These are phyloP conservation scores for Yamadazyma nakazawae DNA, from an alignment of 805 yeast genomes.

Conservation along the genomic window DNA sequence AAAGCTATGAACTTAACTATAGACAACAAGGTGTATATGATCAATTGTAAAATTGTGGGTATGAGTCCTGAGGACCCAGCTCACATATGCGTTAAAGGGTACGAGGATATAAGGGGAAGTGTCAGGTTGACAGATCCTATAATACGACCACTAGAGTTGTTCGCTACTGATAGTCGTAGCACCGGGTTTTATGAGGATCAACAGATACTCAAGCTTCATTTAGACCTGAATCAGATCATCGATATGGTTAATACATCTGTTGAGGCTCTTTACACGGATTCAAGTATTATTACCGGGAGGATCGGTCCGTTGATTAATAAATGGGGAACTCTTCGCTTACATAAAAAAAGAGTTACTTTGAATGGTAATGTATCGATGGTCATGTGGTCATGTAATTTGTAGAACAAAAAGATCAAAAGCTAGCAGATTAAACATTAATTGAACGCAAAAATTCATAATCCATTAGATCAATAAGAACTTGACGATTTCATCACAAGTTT, in stretches of 20 bases:
- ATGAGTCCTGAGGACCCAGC: constrained; percentile 24
- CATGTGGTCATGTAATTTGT: constrained; percentile 8
- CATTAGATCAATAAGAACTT: neutral
- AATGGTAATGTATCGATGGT: constrained; percentile 4
- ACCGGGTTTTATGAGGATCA: constrained; percentile 6
- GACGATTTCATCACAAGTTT: constrained; percentile 8
- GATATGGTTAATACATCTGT: constrained; percentile 1
- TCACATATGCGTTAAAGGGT: constrained; percentile 28
- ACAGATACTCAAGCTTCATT: constrained; percentile 14
- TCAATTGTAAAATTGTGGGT: constrained; percentile 21
- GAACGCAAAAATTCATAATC: neutral
- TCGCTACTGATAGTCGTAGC: constrained; percentile 17
- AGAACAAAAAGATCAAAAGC: neutral
- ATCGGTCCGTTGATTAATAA: neutral
- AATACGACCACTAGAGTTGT: constrained; percentile 22
- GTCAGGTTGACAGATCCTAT: constrained; percentile 19
- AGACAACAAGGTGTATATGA: constrained; percentile 16
- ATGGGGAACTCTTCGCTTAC: constrained; percentile 2
- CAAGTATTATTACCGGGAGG: constrained; percentile 1
- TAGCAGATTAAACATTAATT: neutral
- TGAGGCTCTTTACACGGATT: constrained; percentile 8
- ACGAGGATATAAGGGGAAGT: constrained; percentile 7
- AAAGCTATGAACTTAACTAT: neutral
- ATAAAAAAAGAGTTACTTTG: constrained; percentile 7
- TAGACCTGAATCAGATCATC: constrained; percentile 15